Evolutionary conservation across 1,284 basidiomycete genomes (phyloP), one percentile per base, ranked within the genome.

Genomic region (Thecaphora frezii): DNA sequence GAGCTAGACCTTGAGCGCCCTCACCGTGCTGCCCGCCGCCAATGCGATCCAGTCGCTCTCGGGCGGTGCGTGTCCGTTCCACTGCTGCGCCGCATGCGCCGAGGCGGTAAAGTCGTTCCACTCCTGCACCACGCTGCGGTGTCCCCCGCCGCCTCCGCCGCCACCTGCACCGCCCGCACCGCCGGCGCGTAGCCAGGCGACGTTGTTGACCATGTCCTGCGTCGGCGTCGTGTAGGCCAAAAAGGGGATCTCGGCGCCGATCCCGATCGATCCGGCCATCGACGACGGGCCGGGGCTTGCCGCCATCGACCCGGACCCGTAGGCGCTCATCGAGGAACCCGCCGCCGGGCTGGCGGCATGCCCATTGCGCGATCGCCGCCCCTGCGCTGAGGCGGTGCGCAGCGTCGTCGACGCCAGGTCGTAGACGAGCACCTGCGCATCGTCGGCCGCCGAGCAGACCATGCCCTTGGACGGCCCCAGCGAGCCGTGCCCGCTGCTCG

Each of bases 371-470:
- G 74, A 76, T 1, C 76, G 49, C 41, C 75, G 58, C 0, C 77
- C 77, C 46, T 77, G 75, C 1, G 75, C 76, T 1, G 71, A 73
- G 12, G 77, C 75, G 23, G 66, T 71, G 19, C 76, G 65, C 21
- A 78, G 52, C 16, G 77, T 77, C 3, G 73, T 57, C 16, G 68
- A 72, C 1, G 77, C 73, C 16, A 78, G 59, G 46, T 78, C 77
- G 44, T 77, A 78, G 5, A 78, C 75, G 1, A 78, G 60, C 30
- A 73, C 74, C 48, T 78, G 77, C 0, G 69, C 68, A 41, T 78
- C 77, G 46, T 78, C 77, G 10, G 68, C 74, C 13, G 66, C 73
- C 14, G 75, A 76, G 46, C 74, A 74, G n/a, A 78, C 69, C 76
- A 78, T 78, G 8, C 76, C 76, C 56, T 78, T 78, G 46, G 66